Evolutionary conservation across 352 stramenopile genomes (phyloP), one percentile per base, ranked within the genome.

Genomic region (Phytopythium chamaehyphon): DNA sequence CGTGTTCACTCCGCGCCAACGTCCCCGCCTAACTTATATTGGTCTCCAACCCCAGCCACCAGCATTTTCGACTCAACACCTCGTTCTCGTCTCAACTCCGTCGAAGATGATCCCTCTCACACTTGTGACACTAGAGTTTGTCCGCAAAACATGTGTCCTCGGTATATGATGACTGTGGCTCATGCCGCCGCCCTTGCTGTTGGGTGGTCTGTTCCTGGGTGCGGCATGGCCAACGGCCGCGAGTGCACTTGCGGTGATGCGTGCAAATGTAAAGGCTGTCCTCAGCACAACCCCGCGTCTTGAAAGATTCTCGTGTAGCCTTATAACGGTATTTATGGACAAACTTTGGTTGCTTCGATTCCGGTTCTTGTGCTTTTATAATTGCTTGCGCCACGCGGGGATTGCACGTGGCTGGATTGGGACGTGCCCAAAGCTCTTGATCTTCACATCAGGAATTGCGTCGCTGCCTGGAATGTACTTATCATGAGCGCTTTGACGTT

Each of bases 191-290:
- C 83, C 5, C 57, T 92, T 6, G 83, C 83, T 26, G 64, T 92
- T 28, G 83, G 83, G 2, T 94, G 83, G 83, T 62, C 73, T 6
- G 77, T 94, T 5, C 78, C 83, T 39, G 83, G 83, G 0, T 94
- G 83, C 43, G 83, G 73, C 3, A 94, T 94, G 83, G 68, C 71
- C 1, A 83, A 64, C 62, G 83, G 83, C 6, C 75, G 77, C 40
- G 81, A 93, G 47, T 93, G 83, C 51, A 92, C 74, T 0, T 93
- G 83, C 18, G 83, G 79, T 8, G 81, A 91, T 55, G 68, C 62
- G 31, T 94, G 83, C 53, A 86, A 88, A 44, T 94, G 81, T 54
- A 64, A 58, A 18, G 83, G 83, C 14, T 94, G 83, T 60, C 81
- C 83, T 19, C 56, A 83, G 53, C 83, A 93, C 57, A 90, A 93